Evolutionary conservation across 139 green algal genomes (phyloP), one percentile per base, ranked within the genome.

Genomic region (Penium margaritaceum): DNA sequence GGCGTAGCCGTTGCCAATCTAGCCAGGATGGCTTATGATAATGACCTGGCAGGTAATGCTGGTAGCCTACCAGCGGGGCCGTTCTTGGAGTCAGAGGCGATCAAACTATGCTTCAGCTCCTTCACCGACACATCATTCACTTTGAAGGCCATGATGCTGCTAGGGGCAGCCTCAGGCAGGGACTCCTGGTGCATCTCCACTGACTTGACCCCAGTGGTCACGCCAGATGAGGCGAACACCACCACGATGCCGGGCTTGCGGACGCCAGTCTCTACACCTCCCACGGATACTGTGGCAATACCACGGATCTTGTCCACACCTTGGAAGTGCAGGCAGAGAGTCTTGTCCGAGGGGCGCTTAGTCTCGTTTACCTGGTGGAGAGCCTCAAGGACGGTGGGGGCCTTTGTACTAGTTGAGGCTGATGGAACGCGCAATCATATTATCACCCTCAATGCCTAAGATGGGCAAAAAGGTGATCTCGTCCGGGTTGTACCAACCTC

Each of bases 131-230:
- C 70, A 53, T 80, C 76, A 90, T 98, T 98, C 80, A 99, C 91
- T 88, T 98, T 97, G 87, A 99, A 96, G 88, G 94, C 94, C 30
- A 99, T 94, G 84, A 97, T 99, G 91, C 98, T 94, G 77, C 94
- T 94, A 65, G 94, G 91, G 66, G 84, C 84, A 51, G 84, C 85
- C 73, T 81, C 63, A 32, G 78, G 87, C 74, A 98, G 87, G 75
- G 88, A 88, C 92, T 98, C 93, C 87, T 99, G 94, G 90, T 99
- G 94, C 94, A 99, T 98, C 91, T 99, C 94, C 75, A 99, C 91
- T 47, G 94, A 95, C 87, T 96, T 96, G 63, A 97, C 91, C 89
- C 96, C 96, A 88, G 90, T 92, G 32, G 81, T 78, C 88, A 91
- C 62, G 78, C 70, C 81, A 88, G 94, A 86, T 95, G 84, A 62